Conservation (phyloP, 225 moss, liverwort and hornwort genomes). For the Sphagnum contortum region DNA sequence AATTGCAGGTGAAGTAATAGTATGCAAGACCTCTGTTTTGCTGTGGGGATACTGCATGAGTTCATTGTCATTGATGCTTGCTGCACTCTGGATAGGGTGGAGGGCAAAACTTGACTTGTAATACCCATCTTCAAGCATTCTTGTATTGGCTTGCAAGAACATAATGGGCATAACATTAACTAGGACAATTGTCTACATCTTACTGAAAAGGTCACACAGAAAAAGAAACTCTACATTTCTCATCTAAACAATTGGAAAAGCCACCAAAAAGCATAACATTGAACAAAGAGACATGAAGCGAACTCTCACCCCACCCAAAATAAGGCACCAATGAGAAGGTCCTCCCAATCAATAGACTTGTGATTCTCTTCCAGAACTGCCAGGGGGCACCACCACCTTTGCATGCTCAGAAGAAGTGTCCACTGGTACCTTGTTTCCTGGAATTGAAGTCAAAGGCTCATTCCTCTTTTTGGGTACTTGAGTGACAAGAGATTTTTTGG, state of each 20-base stretch:
- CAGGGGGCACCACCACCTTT: too few relatives aligned
- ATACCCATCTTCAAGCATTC: constrained; percentile 53
- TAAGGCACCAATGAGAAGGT: constrained; percentile 67
- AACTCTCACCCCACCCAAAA: constrained; percentile 60
- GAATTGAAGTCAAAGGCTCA: too few relatives aligned
- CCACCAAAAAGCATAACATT: background rate
- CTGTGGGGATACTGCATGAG: constrained; percentile 47
- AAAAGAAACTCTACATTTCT: too few relatives aligned
- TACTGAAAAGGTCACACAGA: too few relatives aligned
- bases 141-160: constrained; percentile 19
- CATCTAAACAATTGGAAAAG: background rate
- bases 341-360: constrained; percentile 64
- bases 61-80: constrained; percentile 38
- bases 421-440: too few relatives aligned
- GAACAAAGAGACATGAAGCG: background rate
- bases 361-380: constrained; percentile 2
- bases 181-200: background rate
- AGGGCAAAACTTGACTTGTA: constrained; percentile 46
- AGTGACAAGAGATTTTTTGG: constrained; percentile 30
- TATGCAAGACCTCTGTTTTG: constrained; percentile 28
- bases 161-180: background rate
- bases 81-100: constrained; percentile 20
- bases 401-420: too few relatives aligned
- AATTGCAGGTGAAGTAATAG: too few relatives aligned
- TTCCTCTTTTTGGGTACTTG: constrained; percentile 3